Base-by-base conservation (phyloP, 805 yeast genomes). In the Lachancea sp. region DNA sequence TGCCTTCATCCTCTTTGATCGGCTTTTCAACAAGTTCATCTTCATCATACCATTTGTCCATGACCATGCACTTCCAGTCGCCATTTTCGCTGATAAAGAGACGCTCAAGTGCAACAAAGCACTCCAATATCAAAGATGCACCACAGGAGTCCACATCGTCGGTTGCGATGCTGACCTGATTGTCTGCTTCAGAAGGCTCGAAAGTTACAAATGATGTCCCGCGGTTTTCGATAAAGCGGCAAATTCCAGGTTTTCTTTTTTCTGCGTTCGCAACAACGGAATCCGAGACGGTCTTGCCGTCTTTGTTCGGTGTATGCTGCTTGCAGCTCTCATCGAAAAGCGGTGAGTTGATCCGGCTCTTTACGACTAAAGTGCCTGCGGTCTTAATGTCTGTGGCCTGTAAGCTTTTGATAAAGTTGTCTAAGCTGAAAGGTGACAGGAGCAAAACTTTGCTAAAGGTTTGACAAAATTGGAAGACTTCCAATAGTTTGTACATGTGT, bases 11-110 rank as follows among this genome's bases (percentile, higher is more conserved):
- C 25, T 31, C 33, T 46, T 27, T 46, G 9, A 38, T 65, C 25
- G 36, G 35, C 46, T 27, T 45, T 41, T 8, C 39, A 38, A 26
- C 47, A 41, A 31, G 35, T 25, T 33, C 44, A 10, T 47, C 48
- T 9, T 38, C 52, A n/a, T 36, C 43, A 34, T 54, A 41, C 69
- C 69, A 65, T 17, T 60, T 58, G 12, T 60, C 65, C 15, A 54
- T 47, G 0, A 64, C 55, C 10, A 58, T 37, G 18, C 57, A 54
- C 17, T 47, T 43, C 69, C 68, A 65, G 26, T 63, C 60, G 7
- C 67, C 67, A 13, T 52, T 49, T 38, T 60, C 66, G 42, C 60
- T 51, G 9, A 64, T 54, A 31, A 65, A 63, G 18, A 65, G 48
- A 5, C 67, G 54, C 30, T 63, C 44, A 22, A 65, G 42, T 1